Conservation (phyloP, 257 asterid genomes). For the Lycium barbarum region DNA sequence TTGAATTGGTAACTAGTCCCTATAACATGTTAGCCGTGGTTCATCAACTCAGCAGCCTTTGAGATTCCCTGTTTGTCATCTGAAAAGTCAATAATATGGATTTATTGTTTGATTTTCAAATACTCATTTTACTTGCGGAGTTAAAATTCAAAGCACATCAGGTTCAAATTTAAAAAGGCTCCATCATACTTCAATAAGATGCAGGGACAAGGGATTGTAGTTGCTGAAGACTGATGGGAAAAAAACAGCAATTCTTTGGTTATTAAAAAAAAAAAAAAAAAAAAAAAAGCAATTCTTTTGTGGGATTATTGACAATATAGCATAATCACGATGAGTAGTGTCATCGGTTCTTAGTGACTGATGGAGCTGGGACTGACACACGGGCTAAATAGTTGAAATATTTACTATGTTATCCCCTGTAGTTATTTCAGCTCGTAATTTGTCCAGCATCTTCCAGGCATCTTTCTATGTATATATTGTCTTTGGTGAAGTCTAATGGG, state of each 20-base stretch:
- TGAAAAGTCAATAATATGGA: not conserved
- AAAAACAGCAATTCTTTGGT: not conserved
- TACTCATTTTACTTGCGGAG: not conserved
- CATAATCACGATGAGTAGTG: not conserved
- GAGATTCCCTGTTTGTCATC: not conserved
- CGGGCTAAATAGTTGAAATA: not conserved
- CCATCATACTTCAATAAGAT: not conserved
- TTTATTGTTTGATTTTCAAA: not conserved
- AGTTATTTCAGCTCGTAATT: slow-evolving; percentile 3
- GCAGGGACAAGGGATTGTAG: not conserved
- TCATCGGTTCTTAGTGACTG: slow-evolving; percentile 3
- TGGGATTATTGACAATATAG: not conserved
- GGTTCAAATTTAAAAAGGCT: not conserved
- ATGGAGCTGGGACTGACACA: slow-evolving; percentile 5
- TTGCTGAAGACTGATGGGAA: not conserved
- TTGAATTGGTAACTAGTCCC: not conserved
- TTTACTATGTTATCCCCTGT: no score
- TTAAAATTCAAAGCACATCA: not conserved
- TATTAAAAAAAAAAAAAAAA: no score
- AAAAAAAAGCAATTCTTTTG: not conserved
- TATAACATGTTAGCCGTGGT: not conserved
- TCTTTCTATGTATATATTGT: not conserved
- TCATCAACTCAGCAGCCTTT: not conserved
- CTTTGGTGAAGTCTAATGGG: not conserved
- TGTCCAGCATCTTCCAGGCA: not conserved